Base-by-base conservation (phyloP, 306 rosid genomes). In the Abrus precatorius region DNA sequence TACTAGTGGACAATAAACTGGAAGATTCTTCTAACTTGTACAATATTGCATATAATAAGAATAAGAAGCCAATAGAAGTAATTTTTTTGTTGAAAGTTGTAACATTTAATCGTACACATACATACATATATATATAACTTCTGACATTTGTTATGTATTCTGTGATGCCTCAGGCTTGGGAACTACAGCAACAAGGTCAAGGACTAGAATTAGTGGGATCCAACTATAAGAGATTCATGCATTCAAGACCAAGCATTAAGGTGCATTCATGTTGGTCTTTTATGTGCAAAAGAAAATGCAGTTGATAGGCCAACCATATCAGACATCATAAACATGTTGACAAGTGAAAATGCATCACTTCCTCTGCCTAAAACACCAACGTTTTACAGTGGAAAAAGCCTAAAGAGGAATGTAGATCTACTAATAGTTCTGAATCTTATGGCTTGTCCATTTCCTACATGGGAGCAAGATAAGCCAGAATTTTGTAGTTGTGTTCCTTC, bases 351-450 rank as follows among this genome's bases (percentile, higher is more conserved):
- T 47, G 49, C 40, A 4, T 14, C 77, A 14, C 54, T 73, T 65
- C 84, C 83, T 55, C 11, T 74, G 10, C 83, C 86, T 2, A 72
- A 41, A 83, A 83, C 36, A 7, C 86, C 80, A 65, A 72, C 72
- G 11, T 83, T 72, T 72, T 72, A 6, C 8, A 41, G 7, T 65
- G 41, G 50, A 74, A 74, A 45, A 74, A 44, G 41, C 8, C 3
- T 27, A 66, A 45, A 4, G 69, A 65, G 62, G 57, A 34, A 33
- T 10, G 67, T 8, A 48, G 6, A 30, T 47, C 36, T 32, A 33
- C 49, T 44, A 27, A 5, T 4, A 50, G 55, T 41, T 36, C 7
- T 32, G 50, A 53, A 62, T 29, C 9, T 59, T 40, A 28, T 54
- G 47, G 43, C 41, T 30, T 63, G 67, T 62, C 85, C 45, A 55